Conservation (phyloP, 768 basidiomycete genomes). For the Lentinus brumalis region DNA sequence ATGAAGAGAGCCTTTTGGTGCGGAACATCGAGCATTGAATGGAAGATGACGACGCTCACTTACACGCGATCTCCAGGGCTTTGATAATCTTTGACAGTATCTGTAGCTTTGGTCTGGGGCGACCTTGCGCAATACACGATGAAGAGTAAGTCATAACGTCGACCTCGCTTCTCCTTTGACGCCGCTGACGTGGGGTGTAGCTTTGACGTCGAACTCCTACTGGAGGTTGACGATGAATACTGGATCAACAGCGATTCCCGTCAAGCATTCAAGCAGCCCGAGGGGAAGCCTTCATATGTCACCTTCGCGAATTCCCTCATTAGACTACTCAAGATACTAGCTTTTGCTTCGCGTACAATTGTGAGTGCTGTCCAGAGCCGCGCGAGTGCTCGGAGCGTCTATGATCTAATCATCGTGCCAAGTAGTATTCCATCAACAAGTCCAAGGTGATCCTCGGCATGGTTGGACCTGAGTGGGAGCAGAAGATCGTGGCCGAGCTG, state of each 20-base stretch:
- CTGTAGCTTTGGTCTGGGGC: slow-evolving; percentile 52
- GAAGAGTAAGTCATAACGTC: slow-evolving; percentile 54
- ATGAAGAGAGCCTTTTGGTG: slow-evolving; percentile 84
- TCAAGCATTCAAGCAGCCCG: slow-evolving; percentile 62
- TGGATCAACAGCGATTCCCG: slow-evolving; percentile 62
- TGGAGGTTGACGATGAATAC: slow-evolving; percentile 76
- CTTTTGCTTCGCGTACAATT: slow-evolving; percentile 53
- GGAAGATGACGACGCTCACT: neutral
- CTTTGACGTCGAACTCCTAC: slow-evolving; percentile 61
- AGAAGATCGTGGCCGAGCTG: slow-evolving; percentile 57
- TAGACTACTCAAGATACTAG: slow-evolving; percentile 61
- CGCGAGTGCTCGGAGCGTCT: too few species aligned
- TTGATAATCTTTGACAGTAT: slow-evolving; percentile 46
- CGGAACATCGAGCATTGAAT: neutral
- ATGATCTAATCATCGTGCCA: too few species aligned
- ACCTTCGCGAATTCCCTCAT: slow-evolving; percentile 58
- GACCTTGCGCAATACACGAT: slow-evolving; percentile 67
- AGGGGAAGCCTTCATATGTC: slow-evolving; percentile 53
- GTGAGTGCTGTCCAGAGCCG: slow-evolving; percentile 1
- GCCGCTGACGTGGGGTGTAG: slow-evolving; percentile 33
- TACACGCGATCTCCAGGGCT: slow-evolving; percentile 35
- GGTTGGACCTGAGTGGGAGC: slow-evolving; percentile 44
- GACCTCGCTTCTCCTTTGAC: neutral
- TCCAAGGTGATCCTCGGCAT: slow-evolving; percentile 37
- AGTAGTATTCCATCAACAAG: slow-evolving; percentile 50